Evolutionary conservation across 768 basidiomycete genomes (phyloP), one percentile per base, ranked within the genome.

Genomic region (Gymnopilus dilepis): DNA sequence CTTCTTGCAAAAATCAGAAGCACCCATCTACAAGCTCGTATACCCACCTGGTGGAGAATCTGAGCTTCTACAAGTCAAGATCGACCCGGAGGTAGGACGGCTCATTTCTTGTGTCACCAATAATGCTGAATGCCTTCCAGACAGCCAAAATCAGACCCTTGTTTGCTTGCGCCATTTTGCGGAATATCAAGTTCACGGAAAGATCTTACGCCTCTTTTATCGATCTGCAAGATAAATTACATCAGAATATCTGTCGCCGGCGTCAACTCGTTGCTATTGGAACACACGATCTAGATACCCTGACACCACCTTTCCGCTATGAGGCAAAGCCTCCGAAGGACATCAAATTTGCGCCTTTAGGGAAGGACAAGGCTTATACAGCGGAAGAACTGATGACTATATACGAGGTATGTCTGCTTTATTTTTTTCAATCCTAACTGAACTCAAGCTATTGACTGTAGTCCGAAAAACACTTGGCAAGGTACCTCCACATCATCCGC

Each of bases 161-260:
- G 77, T 95, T 98, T 69, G 95, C 94, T 5, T 90, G 90, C 58
- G 96, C 95, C 9, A 80, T 99, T 59, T 83, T 99, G 48, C 92
- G 97, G 64, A 91, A 96, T 69, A 77, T 98, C 70, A 88, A 86
- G 67, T 96, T 99, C 79, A 94, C 92, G 28, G 87, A 87, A 42
- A 82, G 84, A 54, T 95, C 93, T 38, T 99, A 99, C 72, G 92
- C 91, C 24, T 95, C 94, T 63, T 99, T 99, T 85, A 97, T 99
- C 68, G 97, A 99, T 72, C 80, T 99, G n/a, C 97, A 99, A 78
- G 97, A 99, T 73, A 99, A 99, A 76, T 82, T 99, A 52, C 97
- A 99, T 73, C 92, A 96, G 71, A 99, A 99, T 75, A 85, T 99
- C 33, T 95, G 94, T 70, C 83, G 97, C 59, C 82, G 91, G 65